Base-by-base conservation (phyloP, 441 rosid species). In the Arabidopsis lyrata region DNA sequence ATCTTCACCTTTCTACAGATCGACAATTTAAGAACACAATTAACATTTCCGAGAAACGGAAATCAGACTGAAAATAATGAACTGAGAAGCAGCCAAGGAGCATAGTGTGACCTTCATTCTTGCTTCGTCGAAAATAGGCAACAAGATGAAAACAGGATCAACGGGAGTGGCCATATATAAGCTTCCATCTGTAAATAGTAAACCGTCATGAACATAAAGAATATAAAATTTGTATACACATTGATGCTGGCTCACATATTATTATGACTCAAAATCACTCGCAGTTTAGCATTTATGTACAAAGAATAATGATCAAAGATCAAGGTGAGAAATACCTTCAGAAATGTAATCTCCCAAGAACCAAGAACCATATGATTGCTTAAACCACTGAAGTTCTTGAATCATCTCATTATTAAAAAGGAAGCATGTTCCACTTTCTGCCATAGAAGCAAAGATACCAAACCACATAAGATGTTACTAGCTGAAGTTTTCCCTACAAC, bases 291-390 rank as follows among this genome's bases (percentile, higher is more conserved):
- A 41, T 48, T 27, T 12, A 29, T 22, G 1, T 11, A 31, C 29
- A 61, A 50, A 5, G 11, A 55, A 8, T 27, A 48, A 41, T 22
- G 8, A 50, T 22, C 38, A 66, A 53, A 14, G 29, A 52, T 39
- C n/a, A 15, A 44, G 39, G 13, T 48, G 12, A 65, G 7, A 24
- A 16, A 18, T 80, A 90, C 98, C 98, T 86, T 86, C 79, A 70
- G 81, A 87, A 60, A 90, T 80, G 76, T 90, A 90, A 78, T 90
- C 88, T 61, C 97, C 97, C 9, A 91, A 63, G 78, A 93, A 90
- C 98, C 98, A 93, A 66, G 98, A 91, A 58, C 90, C 84, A 79
- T 87, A 83, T 5, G 88, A 70, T 72, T 84, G 93, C 86, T 93
- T 93, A 73, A 89, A 90, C 92, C 93, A 86, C 47, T 93, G 89